A percentile compares a stretch with the other conserved stretches of the same genome.
Evolutionary conservation across 495 filamentous ascomycete species (phyloP).

Genomic region (Copromyces sp.): DNA sequence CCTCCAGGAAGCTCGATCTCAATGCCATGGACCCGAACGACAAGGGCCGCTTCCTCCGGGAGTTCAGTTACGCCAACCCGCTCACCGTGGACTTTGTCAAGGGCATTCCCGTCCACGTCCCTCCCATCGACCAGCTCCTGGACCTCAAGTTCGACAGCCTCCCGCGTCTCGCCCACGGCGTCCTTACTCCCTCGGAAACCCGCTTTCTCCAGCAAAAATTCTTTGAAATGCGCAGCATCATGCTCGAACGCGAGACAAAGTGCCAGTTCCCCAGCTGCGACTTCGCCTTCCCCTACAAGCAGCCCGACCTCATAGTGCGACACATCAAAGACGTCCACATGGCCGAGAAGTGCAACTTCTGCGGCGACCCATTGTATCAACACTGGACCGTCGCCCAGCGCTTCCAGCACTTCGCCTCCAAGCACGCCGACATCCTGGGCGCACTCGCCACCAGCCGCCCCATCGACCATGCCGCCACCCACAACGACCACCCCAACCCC

Average conservation of each 20-base stretch:
- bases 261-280: slow-evolving; percentile 27
- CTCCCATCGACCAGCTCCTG: slow-evolving; percentile 27
- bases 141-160: slow-evolving; percentile 15
- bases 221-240: slow-evolving; percentile 21
- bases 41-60: slow-evolving; percentile 4
- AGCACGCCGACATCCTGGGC: slow-evolving; percentile 5
- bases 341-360: slow-evolving; percentile 18
- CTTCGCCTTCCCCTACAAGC: slow-evolving; percentile 14
- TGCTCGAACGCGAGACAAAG: slow-evolving; percentile 21
- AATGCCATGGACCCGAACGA: not conserved
- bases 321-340: slow-evolving; percentile 25
- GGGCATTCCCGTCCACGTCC: slow-evolving; percentile 21
- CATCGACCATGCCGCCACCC: not conserved
- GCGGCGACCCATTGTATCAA: slow-evolving; percentile 14
- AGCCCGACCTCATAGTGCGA: slow-evolving; percentile 12
- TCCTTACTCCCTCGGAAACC: slow-evolving; percentile 31
- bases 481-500: not conserved
- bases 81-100: slow-evolving; percentile 9
- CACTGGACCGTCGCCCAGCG: slow-evolving; percentile 14
- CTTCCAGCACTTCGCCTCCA: slow-evolving; percentile 7
- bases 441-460: not conserved
- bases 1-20: not conserved
- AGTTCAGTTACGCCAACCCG: slow-evolving; percentile 13
- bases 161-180: slow-evolving; percentile 24
- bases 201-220: slow-evolving; percentile 24